Base-by-base conservation (phyloP, 352 stramenopile species). In the Pythium aquatile region DNA sequence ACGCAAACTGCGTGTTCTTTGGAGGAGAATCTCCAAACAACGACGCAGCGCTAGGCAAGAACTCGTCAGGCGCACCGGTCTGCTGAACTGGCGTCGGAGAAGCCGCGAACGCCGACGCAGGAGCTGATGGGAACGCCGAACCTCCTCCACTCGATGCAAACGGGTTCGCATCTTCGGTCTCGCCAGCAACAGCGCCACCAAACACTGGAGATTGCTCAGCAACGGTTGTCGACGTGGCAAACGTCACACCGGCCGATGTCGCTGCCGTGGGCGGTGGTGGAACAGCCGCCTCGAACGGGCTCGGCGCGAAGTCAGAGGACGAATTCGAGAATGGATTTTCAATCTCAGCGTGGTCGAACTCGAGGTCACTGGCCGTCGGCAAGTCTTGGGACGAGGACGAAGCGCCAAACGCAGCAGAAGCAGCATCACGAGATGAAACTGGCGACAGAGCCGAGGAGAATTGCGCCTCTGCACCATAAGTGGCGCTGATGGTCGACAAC, bases 21-120 rank as follows among this genome's bases (percentile, higher is more conserved):
- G 77, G 68, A 51, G 69, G 61, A 20, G 80, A 88, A 11, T 72
- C 64, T 39, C 78, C 81, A 76, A 93, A 93, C 2, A 93, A 72
- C 3, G 76, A 90, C 10, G 75, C 63, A 48, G 84, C 80, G 66
- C 71, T 86, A 10, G 70, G 69, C 32, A 88, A 35, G 2, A 51
- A 57, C 17, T 76, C 69, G 1, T 59, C 62, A 28, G n/a, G 26
- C 4, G 44, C n/a, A 5, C 53, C 35, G 39, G 5, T 39, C 16
- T 26, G n/a, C 8, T 37, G n/a, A 5, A 10, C 32, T 8, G 46
- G 30, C 26, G 39, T 44, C 14, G 28, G 7, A 5, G 66, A n/a
- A 26, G 32, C 24, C 14, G 28, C 51, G 33, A 65, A 66, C n/a
- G 44, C 53, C 1, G 44, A 28, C 6, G 29, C 32, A 35, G 56